These are phyloP conservation scores for Boletales sp. DNA, from an alignment of 768 basidiomycete species.

Conservation along the genomic window DNA sequence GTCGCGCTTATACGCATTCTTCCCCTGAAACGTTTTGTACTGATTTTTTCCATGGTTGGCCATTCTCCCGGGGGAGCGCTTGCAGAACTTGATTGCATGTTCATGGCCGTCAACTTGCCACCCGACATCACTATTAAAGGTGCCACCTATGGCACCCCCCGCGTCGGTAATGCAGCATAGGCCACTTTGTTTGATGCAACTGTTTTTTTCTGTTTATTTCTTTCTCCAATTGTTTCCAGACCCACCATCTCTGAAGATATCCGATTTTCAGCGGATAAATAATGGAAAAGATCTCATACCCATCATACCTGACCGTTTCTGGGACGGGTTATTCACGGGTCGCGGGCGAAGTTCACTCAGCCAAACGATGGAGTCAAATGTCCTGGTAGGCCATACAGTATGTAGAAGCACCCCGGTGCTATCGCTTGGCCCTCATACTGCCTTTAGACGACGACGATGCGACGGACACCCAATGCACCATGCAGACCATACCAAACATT, in stretches of 20 bases:
- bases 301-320: constrained; percentile 48
- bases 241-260: constrained; percentile 8
- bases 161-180: constrained; percentile 28
- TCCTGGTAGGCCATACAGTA: constrained; percentile 27
- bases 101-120: constrained; percentile 47
- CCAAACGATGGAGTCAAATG: constrained; percentile 37
- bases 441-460: constrained; percentile 51
- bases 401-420: too few species aligned
- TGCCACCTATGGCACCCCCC: constrained; percentile 30
- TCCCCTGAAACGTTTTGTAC: not conserved
- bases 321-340: constrained; percentile 47
- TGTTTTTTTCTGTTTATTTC: constrained; percentile 7
- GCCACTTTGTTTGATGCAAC: constrained; percentile 25
- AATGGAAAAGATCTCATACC: constrained; percentile 47
- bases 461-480: constrained; percentile 50
- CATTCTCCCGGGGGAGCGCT: constrained; percentile 54
- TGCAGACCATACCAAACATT: constrained; percentile 52
- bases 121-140: constrained; percentile 30
- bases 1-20: constrained; percentile 38
- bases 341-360: constrained; percentile 36
- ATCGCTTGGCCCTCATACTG: not conserved
- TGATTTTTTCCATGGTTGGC: constrained; percentile 29
- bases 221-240: not conserved
- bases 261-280: constrained; percentile 27
- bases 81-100: constrained; percentile 48